Evolutionary conservation across 768 basidiomycete species (phyloP), one percentile per base, ranked within the genome.

Genomic region (Tulasnella sp.): DNA sequence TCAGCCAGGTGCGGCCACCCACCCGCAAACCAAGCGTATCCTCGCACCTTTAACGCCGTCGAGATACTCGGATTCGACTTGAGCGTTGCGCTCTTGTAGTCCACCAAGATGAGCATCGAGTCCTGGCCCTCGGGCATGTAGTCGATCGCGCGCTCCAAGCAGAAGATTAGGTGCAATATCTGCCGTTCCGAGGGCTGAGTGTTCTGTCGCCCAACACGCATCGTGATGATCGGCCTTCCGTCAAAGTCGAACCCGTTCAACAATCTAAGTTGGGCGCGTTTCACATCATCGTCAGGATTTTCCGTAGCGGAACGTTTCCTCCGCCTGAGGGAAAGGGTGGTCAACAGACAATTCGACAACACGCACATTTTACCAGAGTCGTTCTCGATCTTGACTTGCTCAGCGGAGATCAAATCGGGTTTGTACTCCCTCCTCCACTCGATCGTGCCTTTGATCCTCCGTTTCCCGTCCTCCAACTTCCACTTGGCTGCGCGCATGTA

Each of bases 401-500:
- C 90, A 3, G 92, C 92, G 4, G 84, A 83, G 72, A 95, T 94
- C 26, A 95, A 81, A 68, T 95, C 93, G 0, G 94, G 93, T 79
- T 91, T 87, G 78, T 83, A 94, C 71, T 93, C 90, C 62, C 93
- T 82, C 73, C 93, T 83, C 94, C 94, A 95, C 74, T 92, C 90
- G 4, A 95, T 72, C 0, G 92, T 94, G 0, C 84, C 86, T 77
- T 88, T 88, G 73, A 94, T 88, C 66, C 94, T 84, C 78, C 86
- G 88, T 81, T 93, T 87, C 12, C 86, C 92, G 67, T 95, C 90
- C 32, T 84, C 83, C 39, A 88, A 77, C 77, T 88, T 88, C 92
- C 93, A 94, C 77, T 94, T 94, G 2, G 90, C 85, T 0, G 93
- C 91, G 36, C 93, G 87, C 85, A 92, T 87, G 77, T 94, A 95